phyloP scores from a whole-genome alignment of 129 eudicot genomes.

The Chrysanthemum makinoi region DNA sequence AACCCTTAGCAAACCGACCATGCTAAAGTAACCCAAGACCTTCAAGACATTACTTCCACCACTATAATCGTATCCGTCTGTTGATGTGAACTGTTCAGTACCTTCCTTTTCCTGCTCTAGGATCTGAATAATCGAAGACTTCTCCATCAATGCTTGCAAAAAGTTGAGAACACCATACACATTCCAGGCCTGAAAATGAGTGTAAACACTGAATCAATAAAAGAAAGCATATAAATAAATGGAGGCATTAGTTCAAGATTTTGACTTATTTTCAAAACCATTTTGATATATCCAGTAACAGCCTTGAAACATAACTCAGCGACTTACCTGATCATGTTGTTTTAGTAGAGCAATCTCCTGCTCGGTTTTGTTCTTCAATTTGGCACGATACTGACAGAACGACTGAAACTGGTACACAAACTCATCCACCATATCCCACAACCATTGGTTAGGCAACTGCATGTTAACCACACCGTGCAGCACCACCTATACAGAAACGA shows the following conservation, averaged over 20 bases:
- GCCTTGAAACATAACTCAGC: not conserved
- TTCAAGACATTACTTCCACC: slow-evolving; percentile 98
- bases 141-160: slow-evolving; percentile 93
- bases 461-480: slow-evolving; percentile 86
- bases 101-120: slow-evolving; percentile 92
- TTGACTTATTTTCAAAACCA: not conserved
- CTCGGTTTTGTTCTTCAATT: slow-evolving; percentile 93
- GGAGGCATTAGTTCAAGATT: not conserved
- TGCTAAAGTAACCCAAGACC: slow-evolving; percentile 96
- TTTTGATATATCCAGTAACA: not conserved
- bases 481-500: no score
- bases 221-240: not conserved
- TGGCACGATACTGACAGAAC: slow-evolving; percentile 93
- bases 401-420: slow-evolving; percentile 94
- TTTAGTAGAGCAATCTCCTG: slow-evolving; percentile 79
- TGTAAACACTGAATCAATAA: not conserved
- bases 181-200: slow-evolving; percentile 81
- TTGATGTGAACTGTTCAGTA: slow-evolving; percentile 77
- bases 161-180: slow-evolving; percentile 94
- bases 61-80: slow-evolving; percentile 85
- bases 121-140: slow-evolving; percentile 71
- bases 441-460: slow-evolving; percentile 99
- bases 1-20: slow-evolving; percentile 91
- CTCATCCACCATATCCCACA: slow-evolving; percentile 99
- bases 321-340: slow-evolving; percentile 68